These are phyloP conservation scores for Peribolospora kevripleyi DNA, from an alignment of 768 basidiomycete species.

Conservation along the genomic window DNA sequence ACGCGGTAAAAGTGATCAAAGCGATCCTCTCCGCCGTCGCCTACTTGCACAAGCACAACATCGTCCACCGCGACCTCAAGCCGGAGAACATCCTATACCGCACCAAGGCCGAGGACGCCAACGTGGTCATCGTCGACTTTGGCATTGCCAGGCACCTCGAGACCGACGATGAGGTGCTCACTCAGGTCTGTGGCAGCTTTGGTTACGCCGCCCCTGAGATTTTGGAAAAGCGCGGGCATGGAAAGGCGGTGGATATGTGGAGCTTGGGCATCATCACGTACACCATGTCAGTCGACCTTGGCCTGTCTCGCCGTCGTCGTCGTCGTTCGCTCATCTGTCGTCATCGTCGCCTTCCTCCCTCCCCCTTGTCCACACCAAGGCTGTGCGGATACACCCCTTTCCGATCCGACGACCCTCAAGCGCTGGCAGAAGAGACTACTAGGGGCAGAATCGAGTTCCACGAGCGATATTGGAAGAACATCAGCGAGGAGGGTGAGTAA, in stretches of 20 bases:
- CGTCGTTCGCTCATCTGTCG: not conserved
- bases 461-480: slow-evolving; percentile 79
- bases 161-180: slow-evolving; percentile 14
- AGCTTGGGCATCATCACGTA: slow-evolving; percentile 82
- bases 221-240: slow-evolving; percentile 39
- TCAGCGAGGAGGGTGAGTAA: slow-evolving; percentile 42
- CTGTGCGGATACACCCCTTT: slow-evolving; percentile 92
- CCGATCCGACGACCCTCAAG: slow-evolving; percentile 50
- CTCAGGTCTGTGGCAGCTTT: slow-evolving; percentile 22
- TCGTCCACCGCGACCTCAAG: slow-evolving; percentile 94
- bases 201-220: slow-evolving; percentile 65
- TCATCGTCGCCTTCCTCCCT: not conserved
- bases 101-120: slow-evolving; percentile 46
- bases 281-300: slow-evolving; percentile 29
- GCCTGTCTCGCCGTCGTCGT: not conserved
- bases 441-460: slow-evolving; percentile 72
- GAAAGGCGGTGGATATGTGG: slow-evolving; percentile 87
- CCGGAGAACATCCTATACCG: slow-evolving; percentile 93
- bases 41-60: slow-evolving; percentile 74
- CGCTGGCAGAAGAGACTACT: slow-evolving; percentile 60
- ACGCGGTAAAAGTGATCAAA: slow-evolving; percentile 48
- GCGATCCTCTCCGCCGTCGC: slow-evolving; percentile 33
- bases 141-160: slow-evolving; percentile 37
- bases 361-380: too few relatives aligned
- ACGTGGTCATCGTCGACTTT: slow-evolving; percentile 86